These are phyloP conservation scores for Calonectria crousiana DNA, from an alignment of 2,329 filamentous ascomycete species.

Conservation along the genomic window DNA sequence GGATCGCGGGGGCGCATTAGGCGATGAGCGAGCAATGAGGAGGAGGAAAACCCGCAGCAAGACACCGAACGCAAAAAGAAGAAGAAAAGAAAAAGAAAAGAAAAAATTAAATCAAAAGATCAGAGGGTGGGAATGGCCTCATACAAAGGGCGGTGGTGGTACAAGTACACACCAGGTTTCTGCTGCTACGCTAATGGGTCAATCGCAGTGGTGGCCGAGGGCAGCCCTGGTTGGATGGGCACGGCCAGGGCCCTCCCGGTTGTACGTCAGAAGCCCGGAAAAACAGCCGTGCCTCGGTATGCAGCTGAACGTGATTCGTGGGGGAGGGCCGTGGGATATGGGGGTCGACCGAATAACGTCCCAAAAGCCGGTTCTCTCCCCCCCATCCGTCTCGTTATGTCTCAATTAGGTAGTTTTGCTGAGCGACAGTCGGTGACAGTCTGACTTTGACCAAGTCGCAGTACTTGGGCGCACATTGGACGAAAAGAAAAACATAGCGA, in stretches of 20 bases:
- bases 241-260: constrained; percentile 29
- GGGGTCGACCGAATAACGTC: constrained; percentile 2
- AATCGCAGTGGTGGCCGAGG: constrained; percentile 44
- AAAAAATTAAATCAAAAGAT: background rate
- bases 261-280: constrained; percentile 19
- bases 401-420: background rate
- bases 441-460: background rate
- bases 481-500: background rate
- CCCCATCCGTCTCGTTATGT: background rate
- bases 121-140: constrained; percentile 25
- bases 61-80: background rate
- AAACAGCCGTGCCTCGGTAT: constrained; percentile 40
- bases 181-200: constrained; percentile 12
- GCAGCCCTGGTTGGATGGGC: constrained; percentile 19
- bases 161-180: background rate
- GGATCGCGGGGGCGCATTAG: constrained; percentile 35
- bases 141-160: constrained; percentile 21
- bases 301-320: constrained; percentile 38
- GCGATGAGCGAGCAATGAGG: background rate
- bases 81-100: background rate
- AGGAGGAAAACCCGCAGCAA: background rate
- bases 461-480: background rate
- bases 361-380: background rate
- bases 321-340: constrained; percentile 8
- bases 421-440: background rate